Base-by-base conservation (phyloP, 2,329 filamentous ascomycete species). In the Fusarium gaditjirri region DNA sequence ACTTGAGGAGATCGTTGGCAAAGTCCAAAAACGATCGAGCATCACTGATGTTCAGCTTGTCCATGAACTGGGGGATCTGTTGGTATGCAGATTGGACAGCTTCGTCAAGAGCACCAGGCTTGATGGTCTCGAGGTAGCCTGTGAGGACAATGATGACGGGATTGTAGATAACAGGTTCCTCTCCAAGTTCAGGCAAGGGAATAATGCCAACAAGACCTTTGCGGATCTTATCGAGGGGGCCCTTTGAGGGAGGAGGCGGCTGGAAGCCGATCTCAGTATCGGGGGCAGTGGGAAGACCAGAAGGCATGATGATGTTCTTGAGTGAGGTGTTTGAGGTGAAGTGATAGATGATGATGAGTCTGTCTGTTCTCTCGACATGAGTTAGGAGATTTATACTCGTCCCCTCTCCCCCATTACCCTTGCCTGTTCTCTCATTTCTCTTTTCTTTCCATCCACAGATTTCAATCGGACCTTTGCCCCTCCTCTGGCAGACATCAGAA, bases 231-330 rank as follows among this genome's bases (percentile, higher is more conserved):
- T 61, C 29, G 7, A 36, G 29, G 17, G 56, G 57, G 0, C 56
- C 23, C 9, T 50, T 63, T 1, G 44, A 9, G 19, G 59, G 23
- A 4, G 62, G 62, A 31, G 62, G 62, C 2, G 60, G 60, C 47
- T 65, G 62, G 13, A 65, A 65, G 62, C 62, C 62, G 10, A 65
- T 47, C 21, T 57, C 36, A 23, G 62, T 49, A 10, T 65, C 62
- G 1, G 62, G 60, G 14, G 41, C 41, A 13, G 59, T 65, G 8
- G 62, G 62, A 19, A 65, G 62, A 49, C 62, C 62, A 33, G 62
- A 65, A 65, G 62, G 62, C 62, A 65, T 65, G 16, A 14, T 49
- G 36, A 10, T 29, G 8, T 49, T 8, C 21, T 3, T 25, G 10
- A 47, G 8, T 16, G 10, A 3, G 44, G 3, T 44, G 25, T 14